Evolutionary conservation across 192 early-diverging fungal genomes (phyloP), one percentile per base, ranked within the genome.

Genomic region (Coemansia sp.): DNA sequence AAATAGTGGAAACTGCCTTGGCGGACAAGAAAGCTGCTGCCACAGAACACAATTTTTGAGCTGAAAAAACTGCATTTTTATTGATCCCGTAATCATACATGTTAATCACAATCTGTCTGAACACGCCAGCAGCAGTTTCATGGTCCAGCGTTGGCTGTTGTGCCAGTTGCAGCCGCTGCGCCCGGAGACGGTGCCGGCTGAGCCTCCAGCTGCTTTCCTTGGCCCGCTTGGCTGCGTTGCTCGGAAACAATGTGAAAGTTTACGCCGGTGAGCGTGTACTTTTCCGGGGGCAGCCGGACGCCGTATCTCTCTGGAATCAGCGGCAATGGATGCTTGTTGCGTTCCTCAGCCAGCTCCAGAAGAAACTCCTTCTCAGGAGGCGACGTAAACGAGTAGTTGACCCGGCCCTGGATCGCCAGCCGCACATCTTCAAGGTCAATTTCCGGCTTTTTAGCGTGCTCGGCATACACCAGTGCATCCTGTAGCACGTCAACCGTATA

Each of bases 331-430:
- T 80, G 77, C 67, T 81, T 83, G 67, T 90, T 92, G 51, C 84
- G 83, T 70, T 87, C 85, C 48, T 86, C 81, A 1, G 87, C 87
- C 2, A 90, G 77, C 56, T 89, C 86, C 9, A 85, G 53, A 26
- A 90, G 58, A 63, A 91, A 89, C 86, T 96, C 93, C 77, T 88
- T 90, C 8, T 89, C 82, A 15, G 94, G 94, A 34, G 90, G 91
- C 22, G 80, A 76, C 11, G 90, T 92, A 64, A 96, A 98, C 2
- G 92, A 91, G 49, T 93, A 88, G 50, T 90, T 86, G 8, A 93
- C 88, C 35, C 91, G 83, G 42, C 90, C 87, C 69, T 95, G 90
- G 47, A 99, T 92, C 2, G 96, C 92, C 27, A 99, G 70, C 26
- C 87, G 84, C 15, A 99, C 86, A 63, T 96, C 93, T 36, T 90